These are phyloP conservation scores for Kluyveromyces sp. DNA, from an alignment of 1,139 yeast genomes.

Conservation along the genomic window DNA sequence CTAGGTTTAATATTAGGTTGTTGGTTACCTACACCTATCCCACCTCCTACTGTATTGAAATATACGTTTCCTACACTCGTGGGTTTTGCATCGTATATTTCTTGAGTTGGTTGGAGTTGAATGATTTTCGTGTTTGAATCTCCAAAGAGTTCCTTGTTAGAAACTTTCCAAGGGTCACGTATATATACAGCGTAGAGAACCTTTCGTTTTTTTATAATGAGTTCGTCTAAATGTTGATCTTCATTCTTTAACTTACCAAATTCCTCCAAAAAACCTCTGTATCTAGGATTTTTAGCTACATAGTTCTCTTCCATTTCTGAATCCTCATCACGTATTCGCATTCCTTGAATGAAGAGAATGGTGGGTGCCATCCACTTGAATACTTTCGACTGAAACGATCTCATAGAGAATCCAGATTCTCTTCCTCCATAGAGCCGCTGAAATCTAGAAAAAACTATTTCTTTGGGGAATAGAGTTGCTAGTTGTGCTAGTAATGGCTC, in stretches of 20 bases:
- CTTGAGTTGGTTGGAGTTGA: slow-evolving; percentile 60
- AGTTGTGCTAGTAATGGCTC: slow-evolving; percentile 30
- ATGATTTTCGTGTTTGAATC: slow-evolving; percentile 46
- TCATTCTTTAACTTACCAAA: slow-evolving; percentile 44
- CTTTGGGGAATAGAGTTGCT: slow-evolving; percentile 27
- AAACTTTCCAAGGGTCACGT: slow-evolving; percentile 66
- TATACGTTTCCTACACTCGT: slow-evolving; percentile 37
- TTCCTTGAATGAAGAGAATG: slow-evolving; percentile 60
- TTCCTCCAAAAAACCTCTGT: slow-evolving; percentile 42
- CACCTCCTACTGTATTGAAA: slow-evolving; percentile 64
- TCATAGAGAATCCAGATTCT: slow-evolving; percentile 71
- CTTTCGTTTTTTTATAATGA: slow-evolving; percentile 29
- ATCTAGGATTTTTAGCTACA: slow-evolving; percentile 38
- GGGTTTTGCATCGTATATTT: slow-evolving; percentile 35
- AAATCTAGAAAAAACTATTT: slow-evolving; percentile 37
- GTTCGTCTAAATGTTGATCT: slow-evolving; percentile 21
- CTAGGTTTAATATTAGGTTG: slow-evolving; percentile 50
- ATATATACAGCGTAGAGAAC: slow-evolving; percentile 57
- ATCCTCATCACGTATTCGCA: slow-evolving; percentile 39
- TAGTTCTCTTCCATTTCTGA: slow-evolving; percentile 14
- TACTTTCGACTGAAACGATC: slow-evolving; percentile 75
- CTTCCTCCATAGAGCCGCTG: slow-evolving; percentile 67
- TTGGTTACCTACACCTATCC: slow-evolving; percentile 70
- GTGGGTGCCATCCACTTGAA: slow-evolving; percentile 92
- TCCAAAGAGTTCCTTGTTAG: slow-evolving; percentile 71